phyloP scores from a whole-genome alignment of 768 basidiomycete genomes.

The Leccinum truebloodii region DNA sequence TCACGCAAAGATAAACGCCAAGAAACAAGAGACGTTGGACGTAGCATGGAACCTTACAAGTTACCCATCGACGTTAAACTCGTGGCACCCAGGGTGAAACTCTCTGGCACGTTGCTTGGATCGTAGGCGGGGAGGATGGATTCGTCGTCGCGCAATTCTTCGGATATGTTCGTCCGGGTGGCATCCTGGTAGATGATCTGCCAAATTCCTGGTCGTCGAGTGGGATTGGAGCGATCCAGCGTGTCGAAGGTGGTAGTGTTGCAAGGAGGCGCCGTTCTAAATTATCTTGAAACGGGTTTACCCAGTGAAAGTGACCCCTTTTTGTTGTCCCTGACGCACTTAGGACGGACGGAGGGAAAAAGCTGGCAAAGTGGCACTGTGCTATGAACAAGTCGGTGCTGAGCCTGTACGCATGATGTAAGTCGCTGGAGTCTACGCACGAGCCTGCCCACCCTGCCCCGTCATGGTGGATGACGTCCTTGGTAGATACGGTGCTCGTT shows the following conservation, averaged over 20 bases:
- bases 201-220: slow-evolving; percentile 24
- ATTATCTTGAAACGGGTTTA: background rate
- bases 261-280: background rate
- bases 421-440: background rate
- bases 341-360: background rate
- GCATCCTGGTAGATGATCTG: slow-evolving; percentile 22
- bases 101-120: background rate
- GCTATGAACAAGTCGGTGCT: background rate
- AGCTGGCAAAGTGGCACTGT: background rate
- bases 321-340: background rate
- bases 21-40: background rate
- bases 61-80: background rate
- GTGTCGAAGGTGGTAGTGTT: background rate
- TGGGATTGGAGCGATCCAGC: slow-evolving; percentile 17
- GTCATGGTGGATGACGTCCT: too few relatives aligned
- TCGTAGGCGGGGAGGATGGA: slow-evolving; percentile 27
- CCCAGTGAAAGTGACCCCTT: background rate
- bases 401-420: background rate
- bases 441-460: too few relatives aligned
- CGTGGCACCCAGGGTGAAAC: background rate
- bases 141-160: slow-evolving; percentile 11
- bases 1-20: background rate
- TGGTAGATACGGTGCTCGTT: too few relatives aligned
- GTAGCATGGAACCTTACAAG: slow-evolving; percentile 4
- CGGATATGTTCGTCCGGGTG: background rate